Base-by-base conservation (phyloP, 257 asterid species). In the Ophiorrhiza pumila region DNA sequence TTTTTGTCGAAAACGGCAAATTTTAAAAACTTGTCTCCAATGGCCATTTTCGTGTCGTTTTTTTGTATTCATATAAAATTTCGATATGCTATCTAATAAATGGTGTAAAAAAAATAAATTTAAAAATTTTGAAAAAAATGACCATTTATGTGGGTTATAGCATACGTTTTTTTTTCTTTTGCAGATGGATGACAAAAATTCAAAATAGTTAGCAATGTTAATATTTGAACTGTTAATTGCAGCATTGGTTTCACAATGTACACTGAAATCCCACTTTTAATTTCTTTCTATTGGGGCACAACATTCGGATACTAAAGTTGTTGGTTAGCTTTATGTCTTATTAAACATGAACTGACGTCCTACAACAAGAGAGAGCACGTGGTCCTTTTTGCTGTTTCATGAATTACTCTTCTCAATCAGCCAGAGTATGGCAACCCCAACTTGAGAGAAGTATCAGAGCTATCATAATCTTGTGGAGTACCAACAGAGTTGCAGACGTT, bases 401-500 rank as follows among this genome's bases (percentile, higher is more conserved):
- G 7, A 11, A 23, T 0, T n/a, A n/a, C n/a, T n/a, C 11, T 1
- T 25, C 13, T 20, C 63, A 27, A 13, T 77, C 73, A 77, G 15
- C 89, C 79, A 13, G 72, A 63, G 39, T 80, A 80, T 0, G 90
- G 90, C 73, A 86, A 91, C 97, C 93, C 93, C 63, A 91, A 84
- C 80, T 86, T 87, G 59, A 91, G 93, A 67, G 89, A 89, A 0
- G 84, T 89, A 71, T 87, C 97, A 1, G 97, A 91, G 76, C 90
- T 84, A 56, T 75, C 80, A 42, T 32, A 42, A 29, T 89, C 91
- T 72, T 78, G 91, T 5, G 88, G 87, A 77, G 86, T 89, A 22
- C 88, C 89, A 22, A 8, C 13, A 14, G 92, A 86, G 82, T 77
- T 84, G 18, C 85, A 57, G 65, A 81, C 82, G 67, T 86, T 85